phyloP scores from a whole-genome alignment of 257 asterid species.

The Linderniella brevidens region DNA sequence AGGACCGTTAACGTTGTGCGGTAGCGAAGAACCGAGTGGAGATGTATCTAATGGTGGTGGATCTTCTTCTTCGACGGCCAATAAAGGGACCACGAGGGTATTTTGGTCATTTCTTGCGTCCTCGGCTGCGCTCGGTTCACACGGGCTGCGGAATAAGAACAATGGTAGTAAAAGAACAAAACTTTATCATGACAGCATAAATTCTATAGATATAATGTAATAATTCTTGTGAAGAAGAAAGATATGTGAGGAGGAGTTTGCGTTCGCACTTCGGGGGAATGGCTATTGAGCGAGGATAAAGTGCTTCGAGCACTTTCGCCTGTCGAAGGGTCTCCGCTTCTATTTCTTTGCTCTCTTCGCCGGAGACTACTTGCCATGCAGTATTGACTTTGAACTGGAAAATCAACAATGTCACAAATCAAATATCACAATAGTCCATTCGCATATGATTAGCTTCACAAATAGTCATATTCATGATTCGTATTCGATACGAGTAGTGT shows the following conservation, averaged over 20 bases:
- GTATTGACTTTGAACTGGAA: slow-evolving; percentile 39
- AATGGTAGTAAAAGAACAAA: slow-evolving; percentile 6
- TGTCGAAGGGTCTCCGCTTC: slow-evolving; percentile 52
- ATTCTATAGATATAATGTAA: too few relatives aligned
- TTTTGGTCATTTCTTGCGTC: slow-evolving; percentile 17
- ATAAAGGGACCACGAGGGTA: slow-evolving; percentile 48
- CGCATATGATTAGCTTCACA: not conserved
- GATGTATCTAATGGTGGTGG: slow-evolving; percentile 15
- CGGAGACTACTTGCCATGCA: slow-evolving; percentile 59
- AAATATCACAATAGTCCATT: not conserved
- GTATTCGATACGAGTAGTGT: too few relatives aligned
- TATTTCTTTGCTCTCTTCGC: slow-evolving; percentile 71
- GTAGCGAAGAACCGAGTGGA: slow-evolving; percentile 7
- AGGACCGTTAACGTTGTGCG: too few relatives aligned
- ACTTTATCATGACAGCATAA: not conserved
- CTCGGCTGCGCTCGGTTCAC: slow-evolving; percentile 17
- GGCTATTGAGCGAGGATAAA: slow-evolving; percentile 81
- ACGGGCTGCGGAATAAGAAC: slow-evolving; percentile 58
- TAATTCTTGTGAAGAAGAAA: slow-evolving; percentile 1
- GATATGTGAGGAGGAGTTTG: slow-evolving; percentile 4
- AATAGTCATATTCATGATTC: not conserved
- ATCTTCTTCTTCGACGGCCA: slow-evolving; percentile 90
- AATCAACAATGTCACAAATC: not conserved
- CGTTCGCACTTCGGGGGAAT: slow-evolving; percentile 61
- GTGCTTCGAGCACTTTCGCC: slow-evolving; percentile 76